Evolutionary conservation across 768 basidiomycete species (phyloP), one percentile per base, ranked within the genome.

Genomic region (Tylopilus sp.): DNA sequence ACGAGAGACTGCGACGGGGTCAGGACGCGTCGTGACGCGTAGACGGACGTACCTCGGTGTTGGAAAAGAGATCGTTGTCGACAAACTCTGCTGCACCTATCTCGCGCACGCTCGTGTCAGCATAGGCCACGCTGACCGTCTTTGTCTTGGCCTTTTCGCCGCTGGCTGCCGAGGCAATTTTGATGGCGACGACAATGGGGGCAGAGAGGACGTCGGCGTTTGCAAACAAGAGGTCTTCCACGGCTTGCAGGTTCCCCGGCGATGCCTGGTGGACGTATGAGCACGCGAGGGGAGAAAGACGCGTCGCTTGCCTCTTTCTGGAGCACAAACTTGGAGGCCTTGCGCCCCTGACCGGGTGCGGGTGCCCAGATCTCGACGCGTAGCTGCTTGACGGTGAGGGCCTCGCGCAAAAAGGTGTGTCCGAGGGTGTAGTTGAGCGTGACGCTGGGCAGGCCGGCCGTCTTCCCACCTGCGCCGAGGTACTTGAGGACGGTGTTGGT

Each of bases 1-100:
- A n/a, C n/a, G n/a, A 97, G 80, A 2, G 93, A 93, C 96, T 98
- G 25, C 13, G 37, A 53, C 44, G 19, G n/a, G 25, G 50, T 56
- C 30, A 55, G 41, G 29, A 8, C 1, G 24, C n/a, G 26, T 37
- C 17, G 50, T 25, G 13, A 30, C 22, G 21, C 31, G 44, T 21
- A 49, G 22, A 38, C 16, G 17, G 14, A 50, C 72, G 37, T 54
- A 92, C 96, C 78, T 99, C 96, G 4, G 88, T 86, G 62, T 98
- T 99, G 1, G 92, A 94, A 70, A 95, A 98, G 16, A 93, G 74
- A 54, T 98, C 97, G 60, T 94, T 96, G 70, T 99, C 97, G 9
- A 86, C 82, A 61, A 92, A 98, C 56, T 98, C 93, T 14, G 89
- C 79, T 0, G 95, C 87, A 1, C 97, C 97, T 6, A 99, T 77